phyloP scores from a whole-genome alignment of 2,329 filamentous ascomycete genomes.

The Penicillium vulpinum region DNA sequence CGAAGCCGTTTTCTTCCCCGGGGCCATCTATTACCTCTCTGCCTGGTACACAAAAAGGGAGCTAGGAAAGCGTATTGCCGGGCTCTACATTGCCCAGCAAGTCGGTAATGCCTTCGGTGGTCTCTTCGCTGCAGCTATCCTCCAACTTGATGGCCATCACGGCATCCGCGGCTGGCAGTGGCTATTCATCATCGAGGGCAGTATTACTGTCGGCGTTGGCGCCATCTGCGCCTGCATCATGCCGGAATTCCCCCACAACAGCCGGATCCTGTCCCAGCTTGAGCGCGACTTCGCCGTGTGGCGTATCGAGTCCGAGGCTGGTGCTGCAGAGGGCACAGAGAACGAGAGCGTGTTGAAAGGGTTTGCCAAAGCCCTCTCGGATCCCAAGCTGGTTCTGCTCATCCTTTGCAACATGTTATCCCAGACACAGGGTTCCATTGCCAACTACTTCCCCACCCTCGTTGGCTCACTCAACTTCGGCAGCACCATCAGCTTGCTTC shows the following conservation, averaged over 20 bases:
- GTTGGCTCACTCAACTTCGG: constrained; percentile 24
- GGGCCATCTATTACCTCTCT: constrained; percentile 43
- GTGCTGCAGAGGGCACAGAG: constrained; percentile 41
- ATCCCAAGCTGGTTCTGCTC: constrained; percentile 41
- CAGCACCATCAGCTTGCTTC: constrained; percentile 44
- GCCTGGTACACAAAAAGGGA: constrained; percentile 44
- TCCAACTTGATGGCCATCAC: constrained; percentile 24
- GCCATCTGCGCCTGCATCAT: constrained; percentile 38
- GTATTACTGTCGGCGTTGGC: constrained; percentile 29
- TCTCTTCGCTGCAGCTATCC: constrained; percentile 29
- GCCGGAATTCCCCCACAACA: constrained; percentile 45
- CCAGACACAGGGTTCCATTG: constrained; percentile 38
- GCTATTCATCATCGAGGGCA: constrained; percentile 34
- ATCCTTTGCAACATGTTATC: constrained; percentile 45
- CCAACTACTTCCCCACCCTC: constrained; percentile 30
- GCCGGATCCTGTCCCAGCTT: constrained; percentile 28
- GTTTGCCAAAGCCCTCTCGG: constrained; percentile 33
- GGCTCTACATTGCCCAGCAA: constrained; percentile 31
- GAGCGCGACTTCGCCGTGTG: constrained; percentile 27
- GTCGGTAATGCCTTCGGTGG: constrained; percentile 30
- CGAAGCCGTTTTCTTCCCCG: constrained; percentile 62
- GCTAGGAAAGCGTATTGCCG: constrained; percentile 32
- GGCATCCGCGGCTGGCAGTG: constrained; percentile 28
- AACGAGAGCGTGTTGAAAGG: constrained; percentile 29
- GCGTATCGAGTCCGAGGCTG: constrained; percentile 37